Evolutionary conservation across 2,329 filamentous ascomycete species (phyloP).

Genomic region (Pseudocercospora fijiensis): DNA sequence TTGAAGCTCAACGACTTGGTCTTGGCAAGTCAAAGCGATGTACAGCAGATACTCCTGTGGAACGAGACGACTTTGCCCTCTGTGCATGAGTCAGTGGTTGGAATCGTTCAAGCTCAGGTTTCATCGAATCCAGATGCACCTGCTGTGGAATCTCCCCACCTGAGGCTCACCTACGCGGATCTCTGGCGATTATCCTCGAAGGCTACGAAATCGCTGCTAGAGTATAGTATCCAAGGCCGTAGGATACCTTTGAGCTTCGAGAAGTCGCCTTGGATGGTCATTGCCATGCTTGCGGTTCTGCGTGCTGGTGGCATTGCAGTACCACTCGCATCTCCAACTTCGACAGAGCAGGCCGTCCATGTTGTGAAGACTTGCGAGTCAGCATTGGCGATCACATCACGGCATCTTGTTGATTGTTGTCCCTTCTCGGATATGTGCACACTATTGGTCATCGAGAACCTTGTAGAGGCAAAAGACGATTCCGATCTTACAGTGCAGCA

Average conservation of each 20-base stretch:
- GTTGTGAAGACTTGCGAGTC: neutral
- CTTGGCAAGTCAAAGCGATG: neutral
- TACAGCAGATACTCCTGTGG: neutral
- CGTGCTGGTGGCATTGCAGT: slow-evolving; percentile 36
- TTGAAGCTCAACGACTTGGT: neutral
- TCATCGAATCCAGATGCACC: neutral
- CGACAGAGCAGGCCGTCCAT: neutral
- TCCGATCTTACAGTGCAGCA: neutral
- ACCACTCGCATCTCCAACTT: neutral
- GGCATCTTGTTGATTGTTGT: neutral
- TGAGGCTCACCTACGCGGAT: neutral
- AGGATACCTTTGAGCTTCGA: slow-evolving; percentile 42
- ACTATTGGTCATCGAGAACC: neutral
- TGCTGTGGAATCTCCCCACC: neutral
- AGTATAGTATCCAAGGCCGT: neutral
- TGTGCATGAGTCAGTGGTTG: neutral
- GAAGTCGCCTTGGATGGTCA: slow-evolving; percentile 39
- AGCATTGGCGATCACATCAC: neutral
- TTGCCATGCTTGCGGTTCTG: slow-evolving; percentile 41
- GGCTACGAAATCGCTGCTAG: neutral
- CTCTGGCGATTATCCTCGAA: neutral
- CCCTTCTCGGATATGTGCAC: neutral
- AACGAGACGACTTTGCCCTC: neutral
- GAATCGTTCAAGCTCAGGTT: neutral
- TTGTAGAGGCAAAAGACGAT: neutral